These are phyloP conservation scores for Afroboletus lepidellus DNA, from an alignment of 1,284 basidiomycete species.

Conservation along the genomic window DNA sequence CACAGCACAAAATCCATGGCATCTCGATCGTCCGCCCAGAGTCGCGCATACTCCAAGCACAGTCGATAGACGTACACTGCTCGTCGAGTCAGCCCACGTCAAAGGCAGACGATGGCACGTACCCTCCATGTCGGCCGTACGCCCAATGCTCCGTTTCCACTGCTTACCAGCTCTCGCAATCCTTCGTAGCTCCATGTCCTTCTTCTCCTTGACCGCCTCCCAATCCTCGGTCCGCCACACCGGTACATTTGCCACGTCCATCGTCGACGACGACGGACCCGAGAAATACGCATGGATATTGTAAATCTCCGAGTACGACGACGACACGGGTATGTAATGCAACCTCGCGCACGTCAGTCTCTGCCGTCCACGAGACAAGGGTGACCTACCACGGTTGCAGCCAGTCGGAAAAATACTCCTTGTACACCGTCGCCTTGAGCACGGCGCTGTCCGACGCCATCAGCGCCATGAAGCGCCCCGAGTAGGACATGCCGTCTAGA, in stretches of 20 bases:
- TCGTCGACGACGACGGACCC: constrained; percentile 65
- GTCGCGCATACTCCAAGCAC: constrained; percentile 84
- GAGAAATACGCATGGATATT: constrained; percentile 91
- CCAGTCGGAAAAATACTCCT: constrained; percentile 87
- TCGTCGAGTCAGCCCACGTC: constrained; percentile 8
- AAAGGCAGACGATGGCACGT: constrained; percentile 4
- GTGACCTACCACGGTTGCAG: constrained; percentile 72
- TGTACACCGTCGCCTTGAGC: constrained; percentile 86
- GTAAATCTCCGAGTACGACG: constrained; percentile 86
- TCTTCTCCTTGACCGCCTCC: constrained; percentile 50
- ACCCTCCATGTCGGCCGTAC: constrained; percentile 90
- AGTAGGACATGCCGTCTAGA: constrained; percentile 94
- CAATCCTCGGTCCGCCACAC: constrained; percentile 18
- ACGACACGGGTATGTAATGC: constrained; percentile 89
- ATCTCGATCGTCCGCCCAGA: constrained; percentile 48
- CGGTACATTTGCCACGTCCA: constrained; percentile 49
- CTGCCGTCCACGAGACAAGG: background rate
- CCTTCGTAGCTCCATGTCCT: constrained; percentile 71
- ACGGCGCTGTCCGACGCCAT: constrained; percentile 87
- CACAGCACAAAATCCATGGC: background rate
- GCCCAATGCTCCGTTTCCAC: constrained; percentile 83
- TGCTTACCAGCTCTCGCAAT: constrained; percentile 87
- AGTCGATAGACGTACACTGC: constrained; percentile 84
- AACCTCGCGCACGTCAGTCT: constrained; percentile 53
- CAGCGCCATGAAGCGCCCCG: constrained; percentile 83